Conservation (phyloP, 306 rosid species). For the Chamaecrista fasciculata region DNA sequence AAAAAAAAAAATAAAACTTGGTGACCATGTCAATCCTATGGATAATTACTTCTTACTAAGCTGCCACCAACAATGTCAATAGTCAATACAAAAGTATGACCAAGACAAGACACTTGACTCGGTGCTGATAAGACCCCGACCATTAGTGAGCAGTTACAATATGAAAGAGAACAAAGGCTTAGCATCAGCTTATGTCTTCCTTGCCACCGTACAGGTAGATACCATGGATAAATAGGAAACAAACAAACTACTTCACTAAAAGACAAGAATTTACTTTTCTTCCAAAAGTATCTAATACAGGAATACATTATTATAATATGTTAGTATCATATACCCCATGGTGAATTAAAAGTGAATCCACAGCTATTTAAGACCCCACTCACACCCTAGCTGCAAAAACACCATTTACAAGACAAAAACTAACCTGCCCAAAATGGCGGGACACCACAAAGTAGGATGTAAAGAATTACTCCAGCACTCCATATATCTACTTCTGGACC, state of each 20-base stretch:
- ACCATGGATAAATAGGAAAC: background rate
- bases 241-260: background rate
- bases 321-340: background rate
- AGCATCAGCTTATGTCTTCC: background rate
- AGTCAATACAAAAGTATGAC: background rate
- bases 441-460: slow-evolving; percentile 87
- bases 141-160: background rate
- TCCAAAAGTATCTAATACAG: background rate
- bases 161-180: background rate
- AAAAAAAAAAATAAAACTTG: background rate
- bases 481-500: slow-evolving; percentile 91
- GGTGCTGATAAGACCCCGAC: background rate
- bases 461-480: slow-evolving; percentile 96
- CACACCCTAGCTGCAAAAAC: background rate
- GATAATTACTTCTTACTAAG: background rate
- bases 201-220: background rate
- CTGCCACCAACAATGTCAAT: background rate
- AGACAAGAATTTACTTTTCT: background rate
- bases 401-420: slow-evolving; percentile 36
- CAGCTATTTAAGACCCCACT: slow-evolving; percentile 12
- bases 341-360: background rate
- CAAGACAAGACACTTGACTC: background rate
- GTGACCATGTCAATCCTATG: background rate
- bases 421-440: slow-evolving; percentile 99
- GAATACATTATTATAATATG: background rate